Conservation (phyloP, 176 grass and related monocot genomes). For the Aegilops bicornis region DNA sequence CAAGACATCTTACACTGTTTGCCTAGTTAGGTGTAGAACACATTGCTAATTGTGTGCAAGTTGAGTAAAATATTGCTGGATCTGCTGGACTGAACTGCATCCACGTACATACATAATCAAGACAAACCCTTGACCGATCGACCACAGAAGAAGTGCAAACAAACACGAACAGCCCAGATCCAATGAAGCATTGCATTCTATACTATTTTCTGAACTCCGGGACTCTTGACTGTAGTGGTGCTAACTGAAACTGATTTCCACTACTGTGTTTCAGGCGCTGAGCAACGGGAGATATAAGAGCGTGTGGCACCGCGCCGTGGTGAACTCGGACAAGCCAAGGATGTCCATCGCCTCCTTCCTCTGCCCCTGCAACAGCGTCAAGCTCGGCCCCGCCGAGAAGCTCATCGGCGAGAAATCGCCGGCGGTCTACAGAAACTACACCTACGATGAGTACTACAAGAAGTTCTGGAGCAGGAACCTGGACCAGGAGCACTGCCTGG, state of each 20-base stretch:
- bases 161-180: background rate
- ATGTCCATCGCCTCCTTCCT: constrained; percentile 79
- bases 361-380: constrained; percentile 58
- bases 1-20: too few species aligned
- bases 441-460: constrained; percentile 77
- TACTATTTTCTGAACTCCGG: background rate
- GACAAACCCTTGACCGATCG: background rate
- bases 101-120: background rate
- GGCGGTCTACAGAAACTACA: constrained; percentile 60
- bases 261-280: constrained; percentile 36
- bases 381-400: constrained; percentile 47
- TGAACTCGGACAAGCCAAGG: constrained; percentile 52
- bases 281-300: constrained; percentile 75
- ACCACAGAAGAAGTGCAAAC: background rate
- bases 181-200: background rate
- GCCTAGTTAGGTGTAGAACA: background rate
- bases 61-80: background rate
- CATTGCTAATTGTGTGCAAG: background rate
- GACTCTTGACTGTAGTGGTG: background rate
- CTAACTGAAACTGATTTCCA: background rate
- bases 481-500: constrained; percentile 70
- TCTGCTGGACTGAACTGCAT: background rate
- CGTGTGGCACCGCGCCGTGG: constrained; percentile 67
- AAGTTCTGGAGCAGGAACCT: constrained; percentile 82
- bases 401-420: constrained; percentile 38